Percentiles rank a stretch among this genome's conserved stretches.
Evolutionary conservation across 176 grass and related monocot species (phyloP).

Genomic region (Themeda triandra): DNA sequence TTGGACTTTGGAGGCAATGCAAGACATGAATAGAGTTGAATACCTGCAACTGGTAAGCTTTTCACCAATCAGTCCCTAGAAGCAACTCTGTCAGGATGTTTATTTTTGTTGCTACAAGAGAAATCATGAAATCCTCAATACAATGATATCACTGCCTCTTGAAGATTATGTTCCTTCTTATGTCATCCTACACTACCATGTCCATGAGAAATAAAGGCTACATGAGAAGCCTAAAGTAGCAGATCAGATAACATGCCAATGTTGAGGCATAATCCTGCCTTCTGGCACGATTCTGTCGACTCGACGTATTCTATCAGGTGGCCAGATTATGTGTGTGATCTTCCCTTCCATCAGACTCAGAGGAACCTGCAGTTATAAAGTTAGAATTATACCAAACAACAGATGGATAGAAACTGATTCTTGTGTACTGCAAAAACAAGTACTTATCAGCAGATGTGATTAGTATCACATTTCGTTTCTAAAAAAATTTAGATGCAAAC

Average conservation of each 20-base stretch:
- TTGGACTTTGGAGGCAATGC: background rate
- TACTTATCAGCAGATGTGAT: background rate
- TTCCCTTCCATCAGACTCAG: constrained; percentile 48
- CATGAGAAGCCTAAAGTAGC: background rate
- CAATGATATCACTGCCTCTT: background rate
- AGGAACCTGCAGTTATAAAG: constrained; percentile 42
- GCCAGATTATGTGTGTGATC: constrained; percentile 60
- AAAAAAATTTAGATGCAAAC: background rate
- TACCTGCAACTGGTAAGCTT: background rate
- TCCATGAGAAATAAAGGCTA: background rate
- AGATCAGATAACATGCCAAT: background rate
- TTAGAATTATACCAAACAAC: background rate
- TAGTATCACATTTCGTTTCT: background rate
- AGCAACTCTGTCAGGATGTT: background rate
- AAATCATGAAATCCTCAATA: background rate
- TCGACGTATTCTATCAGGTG: constrained; percentile 32
- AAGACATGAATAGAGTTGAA: background rate
- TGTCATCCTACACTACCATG: background rate
- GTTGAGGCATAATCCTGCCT: constrained; percentile 19
- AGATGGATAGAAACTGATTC: background rate
- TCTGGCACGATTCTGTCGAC: constrained; percentile 36
- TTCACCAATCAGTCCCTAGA: background rate
- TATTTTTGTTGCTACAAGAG: background rate
- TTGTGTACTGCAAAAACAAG: background rate
- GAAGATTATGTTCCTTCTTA: too few relatives aligned